Conservation (phyloP, 2,329 filamentous ascomycete genomes). For the Arthroderma sp. region DNA sequence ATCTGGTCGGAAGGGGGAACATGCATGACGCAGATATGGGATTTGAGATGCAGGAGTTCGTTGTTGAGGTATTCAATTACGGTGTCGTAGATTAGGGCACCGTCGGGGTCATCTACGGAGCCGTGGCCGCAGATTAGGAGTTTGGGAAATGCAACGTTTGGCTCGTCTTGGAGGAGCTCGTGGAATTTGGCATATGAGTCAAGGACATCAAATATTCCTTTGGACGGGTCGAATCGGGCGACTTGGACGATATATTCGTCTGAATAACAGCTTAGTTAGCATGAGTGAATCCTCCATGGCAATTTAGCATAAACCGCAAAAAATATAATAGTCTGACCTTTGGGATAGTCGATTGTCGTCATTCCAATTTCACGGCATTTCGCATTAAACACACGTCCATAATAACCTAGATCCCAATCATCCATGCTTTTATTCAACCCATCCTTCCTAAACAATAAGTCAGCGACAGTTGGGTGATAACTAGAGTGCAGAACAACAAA, state of each 20-base stretch:
- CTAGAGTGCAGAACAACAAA: neutral
- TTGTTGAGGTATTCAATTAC: slow-evolving; percentile 55
- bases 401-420: slow-evolving; percentile 58
- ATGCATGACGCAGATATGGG: slow-evolving; percentile 61
- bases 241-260: slow-evolving; percentile 68
- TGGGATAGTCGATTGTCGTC: slow-evolving; percentile 26
- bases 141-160: slow-evolving; percentile 48
- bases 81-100: slow-evolving; percentile 56
- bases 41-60: slow-evolving; percentile 47
- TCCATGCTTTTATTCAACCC: slow-evolving; percentile 65
- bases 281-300: neutral
- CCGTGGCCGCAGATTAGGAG: slow-evolving; percentile 67
- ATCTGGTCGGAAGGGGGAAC: slow-evolving; percentile 67
- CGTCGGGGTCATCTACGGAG: slow-evolving; percentile 70
- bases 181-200: slow-evolving; percentile 63
- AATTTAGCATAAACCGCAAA: neutral
- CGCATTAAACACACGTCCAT: slow-evolving; percentile 60
- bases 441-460: slow-evolving; percentile 44
- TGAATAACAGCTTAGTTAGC: slow-evolving; percentile 8
- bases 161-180: slow-evolving; percentile 38
- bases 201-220: slow-evolving; percentile 67
- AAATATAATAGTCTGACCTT: slow-evolving; percentile 12
- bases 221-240: slow-evolving; percentile 70
- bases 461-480: neutral
- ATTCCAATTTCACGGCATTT: slow-evolving; percentile 44